phyloP scores from a whole-genome alignment of 2,329 filamentous ascomycete genomes.

The Trichoderma oligosporum region DNA sequence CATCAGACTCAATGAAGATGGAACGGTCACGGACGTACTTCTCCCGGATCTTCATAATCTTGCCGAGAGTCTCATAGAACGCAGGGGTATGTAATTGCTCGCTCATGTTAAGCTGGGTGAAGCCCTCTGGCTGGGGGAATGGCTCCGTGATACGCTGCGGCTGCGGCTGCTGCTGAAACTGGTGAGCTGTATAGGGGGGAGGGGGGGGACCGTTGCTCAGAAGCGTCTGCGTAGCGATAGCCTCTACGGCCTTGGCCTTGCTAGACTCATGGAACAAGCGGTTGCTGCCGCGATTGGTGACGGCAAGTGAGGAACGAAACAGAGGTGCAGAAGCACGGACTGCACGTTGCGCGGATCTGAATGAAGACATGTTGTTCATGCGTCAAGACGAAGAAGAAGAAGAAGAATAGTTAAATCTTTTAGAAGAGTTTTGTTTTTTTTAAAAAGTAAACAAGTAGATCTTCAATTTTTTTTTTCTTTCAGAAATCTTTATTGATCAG shows the following conservation, averaged over 20 bases:
- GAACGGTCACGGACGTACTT: constrained; percentile 26
- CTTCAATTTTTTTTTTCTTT: constrained; percentile 19
- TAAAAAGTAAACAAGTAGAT: constrained; percentile 3
- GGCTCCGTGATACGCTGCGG: constrained; percentile 1
- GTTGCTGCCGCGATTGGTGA: constrained; percentile 7
- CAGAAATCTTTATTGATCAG: constrained; percentile 17
- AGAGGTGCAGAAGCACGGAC: constrained; percentile 21
- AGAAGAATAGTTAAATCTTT: not conserved
- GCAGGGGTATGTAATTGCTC: constrained; percentile 24
- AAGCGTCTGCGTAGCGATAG: constrained; percentile 19
- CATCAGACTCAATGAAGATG: constrained; percentile 27
- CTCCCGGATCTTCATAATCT: constrained; percentile 27
- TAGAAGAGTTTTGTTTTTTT: constrained; percentile 10
- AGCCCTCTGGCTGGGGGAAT: not conserved
- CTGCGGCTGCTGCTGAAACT: constrained; percentile 7
- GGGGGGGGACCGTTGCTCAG: constrained; percentile 12
- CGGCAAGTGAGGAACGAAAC: constrained; percentile 10
- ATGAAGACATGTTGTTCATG: constrained; percentile 19
- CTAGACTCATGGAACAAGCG: constrained; percentile 26
- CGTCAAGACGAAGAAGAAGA: not conserved
- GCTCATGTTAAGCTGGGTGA: constrained; percentile 25
- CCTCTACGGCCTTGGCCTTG: constrained; percentile 25
- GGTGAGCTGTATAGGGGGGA: not conserved
- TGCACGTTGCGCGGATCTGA: constrained; percentile 20
- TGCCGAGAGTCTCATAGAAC: constrained; percentile 28